These are phyloP conservation scores for Linnemannia elongata DNA, from an alignment of 192 early-diverging fungal genomes.

Conservation along the genomic window DNA sequence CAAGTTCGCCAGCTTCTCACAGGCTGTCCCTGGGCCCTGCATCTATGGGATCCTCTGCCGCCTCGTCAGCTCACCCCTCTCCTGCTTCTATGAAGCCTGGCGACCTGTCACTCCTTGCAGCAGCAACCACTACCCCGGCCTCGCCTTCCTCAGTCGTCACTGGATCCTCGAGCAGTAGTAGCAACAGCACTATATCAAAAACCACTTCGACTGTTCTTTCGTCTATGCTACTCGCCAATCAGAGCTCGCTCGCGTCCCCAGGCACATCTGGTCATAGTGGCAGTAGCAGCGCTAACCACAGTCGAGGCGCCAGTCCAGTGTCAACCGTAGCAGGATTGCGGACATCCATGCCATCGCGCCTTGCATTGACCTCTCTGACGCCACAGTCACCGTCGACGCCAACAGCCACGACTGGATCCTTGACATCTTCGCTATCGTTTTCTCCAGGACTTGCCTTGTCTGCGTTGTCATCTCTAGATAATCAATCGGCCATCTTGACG, in stretches of 20 bases:
- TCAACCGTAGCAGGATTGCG: conserved; percentile 13
- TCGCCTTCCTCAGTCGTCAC: neutral
- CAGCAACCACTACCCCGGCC: neutral
- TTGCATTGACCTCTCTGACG: conserved; percentile 6
- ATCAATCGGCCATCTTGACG: neutral
- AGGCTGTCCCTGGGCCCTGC: conserved; percentile 13
- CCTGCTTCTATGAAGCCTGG: conserved; percentile 15
- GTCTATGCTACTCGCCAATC: conserved; percentile 46
- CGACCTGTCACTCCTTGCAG: conserved; percentile 16
- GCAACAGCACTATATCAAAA: neutral
- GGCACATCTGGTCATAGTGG: neutral
- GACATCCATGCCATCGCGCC: conserved; percentile 15
- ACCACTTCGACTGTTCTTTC: conserved; percentile 36
- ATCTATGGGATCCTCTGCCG: neutral
- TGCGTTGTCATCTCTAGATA: neutral
- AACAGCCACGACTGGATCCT: neutral
- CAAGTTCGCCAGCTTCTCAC: conserved; percentile 4
- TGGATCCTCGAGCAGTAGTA: neutral
- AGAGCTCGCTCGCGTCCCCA: conserved; percentile 22
- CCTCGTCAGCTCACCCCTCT: conserved; percentile 9
- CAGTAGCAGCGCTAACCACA: conserved; percentile 1
- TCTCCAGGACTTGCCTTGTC: conserved; percentile 4
- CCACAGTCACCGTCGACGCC: conserved; percentile 6
- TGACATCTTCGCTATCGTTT: neutral
- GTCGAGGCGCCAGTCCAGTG: conserved; percentile 4